phyloP scores from a whole-genome alignment of 257 asterid genomes.

The Anisodus acutangulus region DNA sequence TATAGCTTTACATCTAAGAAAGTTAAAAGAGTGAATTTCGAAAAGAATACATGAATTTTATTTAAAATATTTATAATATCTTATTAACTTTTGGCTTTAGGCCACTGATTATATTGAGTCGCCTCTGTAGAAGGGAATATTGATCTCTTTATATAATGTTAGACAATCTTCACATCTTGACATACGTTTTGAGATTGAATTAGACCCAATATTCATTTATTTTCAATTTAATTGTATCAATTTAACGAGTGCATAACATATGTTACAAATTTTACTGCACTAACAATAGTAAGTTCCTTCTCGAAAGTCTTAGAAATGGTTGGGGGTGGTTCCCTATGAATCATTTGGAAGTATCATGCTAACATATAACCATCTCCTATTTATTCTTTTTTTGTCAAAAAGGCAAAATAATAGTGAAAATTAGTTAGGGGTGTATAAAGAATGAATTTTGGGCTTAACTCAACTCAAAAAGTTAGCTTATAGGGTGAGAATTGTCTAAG shows the following conservation, averaged over 20 bases:
- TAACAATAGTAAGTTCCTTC: not conserved
- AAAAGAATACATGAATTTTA: too few relatives aligned
- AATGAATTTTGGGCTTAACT: too few relatives aligned
- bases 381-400: not conserved
- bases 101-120: too few relatives aligned
- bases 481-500: too few relatives aligned
- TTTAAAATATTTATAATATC: too few relatives aligned
- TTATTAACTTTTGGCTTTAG: too few relatives aligned
- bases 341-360: constrained; percentile 23
- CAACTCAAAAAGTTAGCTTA: too few relatives aligned
- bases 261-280: not conserved
- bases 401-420: not conserved
- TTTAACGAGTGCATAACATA: too few relatives aligned
- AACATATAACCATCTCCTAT: not conserved
- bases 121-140: too few relatives aligned
- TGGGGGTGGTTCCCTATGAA: not conserved
- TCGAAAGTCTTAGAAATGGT: not conserved
- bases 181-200: not conserved
- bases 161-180: not conserved
- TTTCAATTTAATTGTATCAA: not conserved
- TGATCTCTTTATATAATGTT: not conserved
- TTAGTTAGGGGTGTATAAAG: not conserved
- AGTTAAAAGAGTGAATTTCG: too few relatives aligned
- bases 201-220: not conserved
- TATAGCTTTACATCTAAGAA: too few relatives aligned